Evolutionary conservation across 345 rosid genomes (phyloP), one percentile per base, ranked within the genome.

Genomic region (Syzygium aromaticum): DNA sequence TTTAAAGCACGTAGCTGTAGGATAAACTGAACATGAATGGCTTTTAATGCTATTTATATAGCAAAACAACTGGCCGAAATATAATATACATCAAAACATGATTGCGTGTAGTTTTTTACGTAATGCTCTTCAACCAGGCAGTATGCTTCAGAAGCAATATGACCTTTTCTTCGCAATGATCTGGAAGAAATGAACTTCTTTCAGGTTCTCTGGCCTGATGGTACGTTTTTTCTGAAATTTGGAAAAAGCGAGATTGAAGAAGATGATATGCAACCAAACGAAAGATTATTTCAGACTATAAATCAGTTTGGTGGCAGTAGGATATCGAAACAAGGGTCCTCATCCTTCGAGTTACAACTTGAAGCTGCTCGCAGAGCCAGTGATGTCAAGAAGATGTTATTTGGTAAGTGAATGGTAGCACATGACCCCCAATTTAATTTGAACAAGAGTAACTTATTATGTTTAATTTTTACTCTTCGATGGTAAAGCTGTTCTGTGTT

Each of bases 151-250:
- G 86, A 30, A 30, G 56, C 3, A 11, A 84, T 52, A 49, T 84
- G 59, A 73, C 80, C 80, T 38, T 73, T 73, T 73, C 46, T 73
- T 73, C 49, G 38, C 49, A 33, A 33, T 73, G 49, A 38, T 38
- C 25, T 73, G 80, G 28, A 63, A 46, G 84, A 38, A 40, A 19
- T 88, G 54, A 86, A 56, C 59, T 23, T 49, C 59, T 86, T 84
- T 52, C 92, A 98, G 99, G 77, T 93, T 90, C 96, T 98, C 25
- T 98, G 99, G 99, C 99, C 99, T 13, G 91, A 90, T 88, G 99
- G 98, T 51, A 89, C 87, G 80, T 98, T 98, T 95, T 96, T 98
- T 88, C 91, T 96, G 54, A 94, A 86, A 88, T 63, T 93, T 49
- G 85, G 91, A 85, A 92, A 86, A 85, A 88, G 61, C 92, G 86